Evolutionary conservation across 2,329 filamentous ascomycete species (phyloP).

Genomic region (Apiospora malaysiana): DNA sequence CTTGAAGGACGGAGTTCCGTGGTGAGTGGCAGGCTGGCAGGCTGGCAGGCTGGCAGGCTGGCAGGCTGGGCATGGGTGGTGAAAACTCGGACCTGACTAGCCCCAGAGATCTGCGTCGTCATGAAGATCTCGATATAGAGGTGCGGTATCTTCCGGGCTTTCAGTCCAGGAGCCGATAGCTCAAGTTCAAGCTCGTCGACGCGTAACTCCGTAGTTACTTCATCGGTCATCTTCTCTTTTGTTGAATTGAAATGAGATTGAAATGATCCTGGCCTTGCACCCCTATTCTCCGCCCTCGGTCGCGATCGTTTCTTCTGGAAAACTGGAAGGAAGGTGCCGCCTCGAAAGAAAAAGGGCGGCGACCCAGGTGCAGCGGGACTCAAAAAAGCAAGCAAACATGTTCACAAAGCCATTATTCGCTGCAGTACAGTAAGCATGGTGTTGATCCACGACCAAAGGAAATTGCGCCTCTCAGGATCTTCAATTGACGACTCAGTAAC

Average conservation of each 20-base stretch:
- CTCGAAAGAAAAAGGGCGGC: not conserved
- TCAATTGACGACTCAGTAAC: not conserved
- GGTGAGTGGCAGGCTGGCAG: too few species aligned
- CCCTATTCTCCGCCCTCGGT: not conserved
- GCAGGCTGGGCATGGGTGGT: not conserved
- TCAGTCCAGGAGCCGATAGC: not conserved
- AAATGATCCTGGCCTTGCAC: not conserved
- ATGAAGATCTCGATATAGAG: constrained; percentile 14
- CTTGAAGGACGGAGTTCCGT: not conserved
- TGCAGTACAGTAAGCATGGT: not conserved
- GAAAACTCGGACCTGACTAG: not conserved
- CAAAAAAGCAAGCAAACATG: not conserved
- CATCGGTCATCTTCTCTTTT: too few species aligned
- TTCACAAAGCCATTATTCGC: not conserved
- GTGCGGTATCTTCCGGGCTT: constrained; percentile 11
- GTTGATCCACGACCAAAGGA: not conserved
- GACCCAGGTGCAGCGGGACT: not conserved
- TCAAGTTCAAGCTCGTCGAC: too few species aligned
- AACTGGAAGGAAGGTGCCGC: not conserved
- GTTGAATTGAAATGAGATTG: too few species aligned
- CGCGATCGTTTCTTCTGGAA: not conserved
- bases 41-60: too few species aligned
- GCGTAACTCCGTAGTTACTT: too few species aligned
- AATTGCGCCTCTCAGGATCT: not conserved
- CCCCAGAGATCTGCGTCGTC: not conserved